phyloP scores from a whole-genome alignment of 2,329 filamentous ascomycete species.

The Penicillium sp. region DNA sequence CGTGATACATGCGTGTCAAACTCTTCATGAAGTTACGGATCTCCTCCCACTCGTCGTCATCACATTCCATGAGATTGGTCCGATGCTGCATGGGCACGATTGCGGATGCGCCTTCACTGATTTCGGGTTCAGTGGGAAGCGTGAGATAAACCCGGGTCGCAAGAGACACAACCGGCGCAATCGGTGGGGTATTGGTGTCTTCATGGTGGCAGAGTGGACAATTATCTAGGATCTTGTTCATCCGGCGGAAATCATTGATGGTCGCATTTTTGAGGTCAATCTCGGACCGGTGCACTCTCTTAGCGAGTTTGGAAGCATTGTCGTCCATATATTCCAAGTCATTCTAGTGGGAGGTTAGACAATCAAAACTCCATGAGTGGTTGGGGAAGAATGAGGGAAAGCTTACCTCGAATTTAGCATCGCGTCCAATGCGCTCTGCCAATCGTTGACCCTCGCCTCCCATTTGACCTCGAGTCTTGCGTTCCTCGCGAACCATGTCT shows the following conservation, averaged over 20 bases:
- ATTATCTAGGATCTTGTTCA: constrained; percentile 78
- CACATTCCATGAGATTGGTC: constrained; percentile 89
- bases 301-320: constrained; percentile 85
- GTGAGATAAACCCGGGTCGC: constrained; percentile 85
- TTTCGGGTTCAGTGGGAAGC: constrained; percentile 81
- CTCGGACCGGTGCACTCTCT: constrained; percentile 81
- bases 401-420: constrained; percentile 73
- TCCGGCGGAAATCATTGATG: constrained; percentile 83
- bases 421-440: constrained; percentile 91
- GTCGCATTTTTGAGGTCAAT: constrained; percentile 83
- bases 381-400: neutral
- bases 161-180: constrained; percentile 81
- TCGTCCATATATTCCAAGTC: constrained; percentile 97
- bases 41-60: constrained; percentile 99
- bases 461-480: constrained; percentile 71
- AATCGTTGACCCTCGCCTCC: constrained; percentile 79
- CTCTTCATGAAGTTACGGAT: constrained; percentile 99
- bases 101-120: constrained; percentile 77
- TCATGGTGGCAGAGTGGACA: constrained; percentile 94
- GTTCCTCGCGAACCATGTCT: constrained; percentile 95
- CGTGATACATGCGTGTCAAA: constrained; percentile 88
- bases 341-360: constrained; percentile 48
- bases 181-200: constrained; percentile 70
- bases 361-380: constrained; percentile 2
- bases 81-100: constrained; percentile 87